Conservation (phyloP, 2,329 filamentous ascomycete species). For the Calycina marina region DNA sequence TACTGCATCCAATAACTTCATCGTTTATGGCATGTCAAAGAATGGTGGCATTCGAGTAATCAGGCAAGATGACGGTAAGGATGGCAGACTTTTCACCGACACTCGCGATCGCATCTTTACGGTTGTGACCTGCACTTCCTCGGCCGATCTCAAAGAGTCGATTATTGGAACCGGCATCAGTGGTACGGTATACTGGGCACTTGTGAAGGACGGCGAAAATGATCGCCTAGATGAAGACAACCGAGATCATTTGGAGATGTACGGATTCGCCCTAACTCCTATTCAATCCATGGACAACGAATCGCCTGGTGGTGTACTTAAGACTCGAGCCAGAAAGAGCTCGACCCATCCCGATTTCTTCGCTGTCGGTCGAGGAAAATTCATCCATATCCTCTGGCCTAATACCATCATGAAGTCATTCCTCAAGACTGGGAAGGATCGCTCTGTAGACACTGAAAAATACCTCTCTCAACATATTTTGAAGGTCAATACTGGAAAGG, state of each 20-base stretch:
- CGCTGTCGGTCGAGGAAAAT: constrained; percentile 88
- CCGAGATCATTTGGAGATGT: constrained; percentile 63
- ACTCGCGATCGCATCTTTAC: constrained; percentile 93
- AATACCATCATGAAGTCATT: constrained; percentile 46
- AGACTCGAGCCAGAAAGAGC: constrained; percentile 86
- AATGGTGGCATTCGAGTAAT: constrained; percentile 87
- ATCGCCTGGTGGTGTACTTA: constrained; percentile 78
- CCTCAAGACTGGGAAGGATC: constrained; percentile 48
- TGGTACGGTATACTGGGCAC: constrained; percentile 91
- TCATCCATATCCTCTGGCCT: constrained; percentile 77
- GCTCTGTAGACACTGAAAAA: constrained; percentile 71
- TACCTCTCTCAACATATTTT: constrained; percentile 76
- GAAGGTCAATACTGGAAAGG: constrained; percentile 93
- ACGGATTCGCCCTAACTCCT: constrained; percentile 80
- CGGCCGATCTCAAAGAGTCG: constrained; percentile 53
- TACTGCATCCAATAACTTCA: constrained; percentile 78
- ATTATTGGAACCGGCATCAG: constrained; percentile 89
- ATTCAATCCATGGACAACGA: constrained; percentile 78
- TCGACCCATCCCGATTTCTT: constrained; percentile 86
- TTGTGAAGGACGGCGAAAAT: constrained; percentile 61
- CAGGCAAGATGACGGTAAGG: constrained; percentile 80
- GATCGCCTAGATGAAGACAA: constrained; percentile 67
- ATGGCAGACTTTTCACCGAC: constrained; percentile 82
- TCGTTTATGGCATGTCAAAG: constrained; percentile 88
- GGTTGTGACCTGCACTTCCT: constrained; percentile 63